phyloP scores from a whole-genome alignment of 257 asterid species.

The Agastache rugosa region DNA sequence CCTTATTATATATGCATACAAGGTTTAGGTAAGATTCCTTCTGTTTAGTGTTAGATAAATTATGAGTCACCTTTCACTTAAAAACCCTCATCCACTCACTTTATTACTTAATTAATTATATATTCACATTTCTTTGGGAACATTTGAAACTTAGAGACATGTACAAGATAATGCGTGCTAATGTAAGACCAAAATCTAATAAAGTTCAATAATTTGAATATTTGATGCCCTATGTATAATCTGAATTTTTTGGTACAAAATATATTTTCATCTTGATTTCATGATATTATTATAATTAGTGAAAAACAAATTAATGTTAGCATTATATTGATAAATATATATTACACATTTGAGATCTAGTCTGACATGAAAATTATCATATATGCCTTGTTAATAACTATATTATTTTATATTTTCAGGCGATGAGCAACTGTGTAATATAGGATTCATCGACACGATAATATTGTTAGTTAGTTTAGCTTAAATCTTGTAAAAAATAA shows the following conservation, averaged over 20 bases:
- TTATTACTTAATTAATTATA: slow-evolving; percentile 10
- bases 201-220: neutral
- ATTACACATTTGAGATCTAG: neutral
- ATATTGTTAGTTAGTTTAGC: neutral
- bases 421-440: neutral
- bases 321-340: neutral
- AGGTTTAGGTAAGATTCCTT: slow-evolving; percentile 58
- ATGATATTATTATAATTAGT: neutral
- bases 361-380: neutral
- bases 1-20: slow-evolving; percentile 34
- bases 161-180: neutral
- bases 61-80: slow-evolving; percentile 63
- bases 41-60: slow-evolving; percentile 32
- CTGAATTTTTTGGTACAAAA: neutral
- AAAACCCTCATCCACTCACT: slow-evolving; percentile 29
- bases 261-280: neutral
- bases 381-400: slow-evolving; percentile 20
- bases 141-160: neutral
- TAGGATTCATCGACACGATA: slow-evolving; percentile 32
- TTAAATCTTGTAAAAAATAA: slow-evolving; percentile 10
- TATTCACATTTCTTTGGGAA: slow-evolving; percentile 26
- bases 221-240: neutral
- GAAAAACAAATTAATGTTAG: neutral
- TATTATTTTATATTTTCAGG: neutral
- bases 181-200: slow-evolving; percentile 19